Percentiles rank a stretch among this genome's conserved stretches.
Conservation (phyloP, 176 grass and related monocot genomes). For the Pontederia crassipes region DNA sequence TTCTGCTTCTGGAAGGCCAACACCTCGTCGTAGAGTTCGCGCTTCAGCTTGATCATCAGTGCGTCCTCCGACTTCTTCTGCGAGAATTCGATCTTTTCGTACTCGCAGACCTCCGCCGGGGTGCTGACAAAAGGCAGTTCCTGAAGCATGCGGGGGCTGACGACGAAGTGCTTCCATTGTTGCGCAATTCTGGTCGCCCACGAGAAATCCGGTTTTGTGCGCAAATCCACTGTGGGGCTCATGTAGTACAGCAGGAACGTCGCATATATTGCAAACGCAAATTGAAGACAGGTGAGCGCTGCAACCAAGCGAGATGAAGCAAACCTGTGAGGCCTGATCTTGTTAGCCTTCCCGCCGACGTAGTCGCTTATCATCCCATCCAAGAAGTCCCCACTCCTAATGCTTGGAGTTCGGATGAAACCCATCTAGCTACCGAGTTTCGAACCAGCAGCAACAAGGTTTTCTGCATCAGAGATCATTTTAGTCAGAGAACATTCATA, state of each 20-base stretch:
- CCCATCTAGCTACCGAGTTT: conserved; percentile 29
- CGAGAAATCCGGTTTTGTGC: conserved; percentile 55
- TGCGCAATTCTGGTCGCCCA: conserved; percentile 77
- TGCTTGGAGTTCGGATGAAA: conserved; percentile 41
- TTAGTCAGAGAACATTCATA: background rate
- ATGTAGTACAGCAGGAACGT: conserved; percentile 99
- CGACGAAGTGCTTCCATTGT: conserved; percentile 63
- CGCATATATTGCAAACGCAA: conserved; percentile 86
- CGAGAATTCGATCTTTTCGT: conserved; percentile 80
- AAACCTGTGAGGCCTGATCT: conserved; percentile 22
- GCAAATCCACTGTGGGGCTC: conserved; percentile 77
- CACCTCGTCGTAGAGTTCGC: conserved; percentile 79
- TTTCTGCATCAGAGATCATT: background rate
- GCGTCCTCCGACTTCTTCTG: conserved; percentile 87
- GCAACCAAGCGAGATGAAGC: conserved; percentile 50
- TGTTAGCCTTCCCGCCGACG: conserved; percentile 30
- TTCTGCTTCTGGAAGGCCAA: conserved; percentile 43
- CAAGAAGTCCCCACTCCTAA: conserved; percentile 48
- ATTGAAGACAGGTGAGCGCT: conserved; percentile 62
- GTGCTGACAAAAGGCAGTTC: conserved; percentile 8
- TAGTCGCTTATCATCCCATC: conserved; percentile 61
- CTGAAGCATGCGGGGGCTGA: conserved; percentile 21
- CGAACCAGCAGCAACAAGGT: too few relatives aligned
- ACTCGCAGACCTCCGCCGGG: conserved; percentile 66
- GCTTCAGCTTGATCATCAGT: conserved; percentile 74